Percentiles rank a stretch among this genome's conserved stretches.
Evolutionary conservation across 345 rosid genomes (phyloP).

Genomic region (Bretschneidera sinensis): DNA sequence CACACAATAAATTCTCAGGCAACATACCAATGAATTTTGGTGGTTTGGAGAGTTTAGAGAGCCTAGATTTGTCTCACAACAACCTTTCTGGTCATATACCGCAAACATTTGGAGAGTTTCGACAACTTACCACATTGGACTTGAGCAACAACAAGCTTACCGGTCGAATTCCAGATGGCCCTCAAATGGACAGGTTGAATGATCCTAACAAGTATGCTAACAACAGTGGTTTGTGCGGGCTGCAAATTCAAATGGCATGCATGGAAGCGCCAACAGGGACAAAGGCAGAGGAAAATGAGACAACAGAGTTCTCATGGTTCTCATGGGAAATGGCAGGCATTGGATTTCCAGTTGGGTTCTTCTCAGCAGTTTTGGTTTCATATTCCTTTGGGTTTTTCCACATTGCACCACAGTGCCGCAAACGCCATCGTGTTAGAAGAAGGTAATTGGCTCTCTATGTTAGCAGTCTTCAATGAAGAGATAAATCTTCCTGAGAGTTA

Average conservation of each 20-base stretch:
- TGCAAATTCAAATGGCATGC: conserved; percentile 35
- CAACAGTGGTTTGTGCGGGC: conserved; percentile 32
- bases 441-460: too few relatives aligned
- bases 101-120: conserved; percentile 19
- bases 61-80: conserved; percentile 38
- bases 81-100: conserved; percentile 29
- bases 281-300: conserved; percentile 8
- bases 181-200: conserved; percentile 33
- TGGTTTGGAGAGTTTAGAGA: conserved; percentile 21
- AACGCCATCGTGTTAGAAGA: too few relatives aligned
- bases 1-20: conserved; percentile 29
- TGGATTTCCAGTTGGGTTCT: conserved; percentile 25
- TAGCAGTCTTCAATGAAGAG: too few relatives aligned
- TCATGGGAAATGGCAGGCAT: conserved; percentile 30
- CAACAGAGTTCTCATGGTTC: conserved; percentile 16
- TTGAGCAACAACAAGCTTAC: conserved; percentile 35
- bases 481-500: too few relatives aligned
- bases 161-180: conserved; percentile 28
- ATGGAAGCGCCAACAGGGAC: conserved; percentile 4
- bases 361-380: not conserved
- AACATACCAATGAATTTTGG: conserved; percentile 26
- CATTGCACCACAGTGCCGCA: not conserved
- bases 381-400: not conserved
- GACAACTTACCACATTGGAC: conserved; percentile 15
- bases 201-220: conserved; percentile 32